A percentile compares a stretch with the other conserved stretches of the same genome.
phyloP scores from a whole-genome alignment of 2,329 filamentous ascomycete genomes.

The Penicillium psychrosexuale region DNA sequence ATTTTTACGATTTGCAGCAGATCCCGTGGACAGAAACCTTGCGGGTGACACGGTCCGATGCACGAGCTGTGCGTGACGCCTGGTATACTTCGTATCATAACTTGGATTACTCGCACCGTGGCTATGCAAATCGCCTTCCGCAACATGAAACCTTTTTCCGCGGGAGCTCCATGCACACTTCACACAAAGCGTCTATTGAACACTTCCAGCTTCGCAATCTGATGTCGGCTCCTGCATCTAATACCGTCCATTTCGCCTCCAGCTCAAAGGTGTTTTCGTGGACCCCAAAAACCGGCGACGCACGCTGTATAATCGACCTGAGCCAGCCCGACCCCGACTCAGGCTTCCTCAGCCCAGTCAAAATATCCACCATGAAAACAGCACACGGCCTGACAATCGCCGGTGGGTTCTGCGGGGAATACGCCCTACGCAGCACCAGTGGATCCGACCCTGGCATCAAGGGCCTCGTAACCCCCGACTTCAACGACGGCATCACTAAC shows the following conservation, averaged over 20 bases:
- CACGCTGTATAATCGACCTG: constrained; percentile 50
- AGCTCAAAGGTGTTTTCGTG: constrained; percentile 50
- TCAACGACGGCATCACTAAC: constrained; percentile 55
- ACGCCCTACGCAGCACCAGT: constrained; percentile 46
- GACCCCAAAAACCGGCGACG: constrained; percentile 44
- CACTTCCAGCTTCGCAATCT: constrained; percentile 61
- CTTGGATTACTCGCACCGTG: constrained; percentile 29
- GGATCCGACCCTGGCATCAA: constrained; percentile 50
- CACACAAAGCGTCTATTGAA: constrained; percentile 50
- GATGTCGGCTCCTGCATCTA: constrained; percentile 53
- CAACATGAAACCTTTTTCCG: constrained; percentile 48
- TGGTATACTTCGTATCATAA: constrained; percentile 45
- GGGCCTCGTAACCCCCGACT: constrained; percentile 31
- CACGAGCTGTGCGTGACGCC: constrained; percentile 38
- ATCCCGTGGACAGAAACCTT: constrained; percentile 42
- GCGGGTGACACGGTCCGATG: constrained; percentile 37
- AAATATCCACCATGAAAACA: constrained; percentile 54
- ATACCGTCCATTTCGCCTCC: constrained; percentile 55
- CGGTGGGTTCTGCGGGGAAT: constrained; percentile 58
- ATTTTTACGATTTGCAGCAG: constrained; percentile 41
- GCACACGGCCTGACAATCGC: constrained; percentile 51
- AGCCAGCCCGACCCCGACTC: constrained; percentile 40
- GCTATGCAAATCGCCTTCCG: constrained; percentile 31
- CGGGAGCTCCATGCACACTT: constrained; percentile 50
- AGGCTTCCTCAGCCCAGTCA: constrained; percentile 38